Conservation (phyloP, 225 moss, liverwort and hornwort genomes). For the Straminergon stramineum region DNA sequence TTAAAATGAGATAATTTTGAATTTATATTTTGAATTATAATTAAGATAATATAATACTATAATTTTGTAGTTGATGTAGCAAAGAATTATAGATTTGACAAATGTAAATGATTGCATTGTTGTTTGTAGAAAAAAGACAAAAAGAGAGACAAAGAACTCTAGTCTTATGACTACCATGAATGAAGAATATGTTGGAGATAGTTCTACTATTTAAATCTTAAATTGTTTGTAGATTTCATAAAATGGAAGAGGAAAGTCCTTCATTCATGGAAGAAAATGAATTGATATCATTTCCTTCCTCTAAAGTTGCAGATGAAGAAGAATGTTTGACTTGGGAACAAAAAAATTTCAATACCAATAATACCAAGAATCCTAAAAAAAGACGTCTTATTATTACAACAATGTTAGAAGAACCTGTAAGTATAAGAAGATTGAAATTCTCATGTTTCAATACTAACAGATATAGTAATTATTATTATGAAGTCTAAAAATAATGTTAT, state of each 20-base stretch:
- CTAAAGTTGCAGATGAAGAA: not conserved
- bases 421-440: not conserved
- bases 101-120: not conserved
- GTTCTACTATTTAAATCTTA: too few species aligned
- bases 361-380: not conserved
- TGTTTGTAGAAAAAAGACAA: not conserved
- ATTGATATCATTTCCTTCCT: not conserved
- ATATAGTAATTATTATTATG: not conserved
- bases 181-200: rapidly evolving
- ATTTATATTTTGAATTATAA: too few species aligned
- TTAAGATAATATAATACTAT: not conserved
- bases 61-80: not conserved
- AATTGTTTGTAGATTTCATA: not conserved
- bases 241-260: not conserved
- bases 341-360: not conserved
- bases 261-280: not conserved
- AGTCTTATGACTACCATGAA: rapidly evolving
- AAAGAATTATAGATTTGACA: not conserved
- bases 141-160: not conserved
- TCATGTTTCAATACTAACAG: not conserved
- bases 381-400: conserved; percentile 25
- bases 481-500: too few species aligned
- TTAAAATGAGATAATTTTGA: not conserved
- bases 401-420: conserved; percentile 3
- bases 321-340: not conserved